These are phyloP conservation scores for Orbilia oligospora DNA, from an alignment of 2,329 filamentous ascomycete species.

Conservation along the genomic window DNA sequence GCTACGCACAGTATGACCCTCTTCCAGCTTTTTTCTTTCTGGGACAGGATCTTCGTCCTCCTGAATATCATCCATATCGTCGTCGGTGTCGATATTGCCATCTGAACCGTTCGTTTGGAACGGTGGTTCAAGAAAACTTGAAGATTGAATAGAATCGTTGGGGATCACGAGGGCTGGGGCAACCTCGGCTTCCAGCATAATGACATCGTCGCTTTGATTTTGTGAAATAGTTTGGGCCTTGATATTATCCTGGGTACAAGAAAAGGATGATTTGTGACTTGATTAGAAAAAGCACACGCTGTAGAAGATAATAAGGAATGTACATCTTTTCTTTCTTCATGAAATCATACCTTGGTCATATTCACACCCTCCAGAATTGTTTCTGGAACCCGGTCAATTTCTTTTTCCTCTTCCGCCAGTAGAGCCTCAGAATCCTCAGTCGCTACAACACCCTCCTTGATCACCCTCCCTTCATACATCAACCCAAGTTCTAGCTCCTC, in stretches of 20 bases:
- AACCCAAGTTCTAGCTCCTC: conserved; percentile 13
- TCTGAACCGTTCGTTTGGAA: conserved; percentile 55
- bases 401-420: conserved; percentile 14
- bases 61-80: conserved; percentile 34
- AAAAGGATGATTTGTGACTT: not conserved
- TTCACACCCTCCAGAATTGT: conserved; percentile 35
- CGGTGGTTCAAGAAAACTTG: conserved; percentile 49
- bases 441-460: conserved; percentile 34
- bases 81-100: conserved; percentile 44
- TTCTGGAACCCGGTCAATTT: conserved; percentile 34
- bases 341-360: conserved; percentile 51
- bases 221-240: conserved; percentile 30
- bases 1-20: not conserved
- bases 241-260: conserved; percentile 43
- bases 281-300: conserved; percentile 46
- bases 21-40: not conserved
- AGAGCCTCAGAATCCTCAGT: not conserved
- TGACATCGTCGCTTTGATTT: conserved; percentile 29
- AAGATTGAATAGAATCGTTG: conserved; percentile 44
- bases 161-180: not conserved
- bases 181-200: conserved; percentile 36
- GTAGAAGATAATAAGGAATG: conserved; percentile 11
- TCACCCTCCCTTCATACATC: conserved; percentile 46
- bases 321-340: conserved; percentile 29
- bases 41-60: not conserved